Conservation (phyloP, 495 filamentous ascomycete species). For the Aspergillus homomorphus region DNA sequence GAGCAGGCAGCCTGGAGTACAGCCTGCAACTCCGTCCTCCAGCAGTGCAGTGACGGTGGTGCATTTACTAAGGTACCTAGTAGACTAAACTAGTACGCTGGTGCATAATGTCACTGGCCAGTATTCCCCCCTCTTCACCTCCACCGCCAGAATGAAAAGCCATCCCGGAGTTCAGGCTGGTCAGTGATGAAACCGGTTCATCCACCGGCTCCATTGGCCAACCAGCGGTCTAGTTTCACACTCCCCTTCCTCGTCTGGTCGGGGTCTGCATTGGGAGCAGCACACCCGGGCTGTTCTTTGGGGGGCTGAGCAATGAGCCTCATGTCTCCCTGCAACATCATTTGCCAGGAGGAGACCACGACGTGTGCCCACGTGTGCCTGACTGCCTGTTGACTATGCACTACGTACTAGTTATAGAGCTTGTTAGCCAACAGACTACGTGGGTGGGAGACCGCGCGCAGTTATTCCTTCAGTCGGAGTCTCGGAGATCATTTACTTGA, state of each 20-base stretch:
- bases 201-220: conserved; percentile 5
- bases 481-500: conserved; percentile 27
- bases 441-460: background rate
- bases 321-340: background rate
- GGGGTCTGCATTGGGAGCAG: conserved; percentile 6
- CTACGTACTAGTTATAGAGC: no score
- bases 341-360: no score
- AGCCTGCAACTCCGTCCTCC: no score
- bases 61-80: no score
- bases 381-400: no score
- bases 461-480: background rate
- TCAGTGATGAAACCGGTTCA: conserved; percentile 6
- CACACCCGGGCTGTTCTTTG: background rate
- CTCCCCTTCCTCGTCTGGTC: background rate
- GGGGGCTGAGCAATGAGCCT: conserved; percentile 4
- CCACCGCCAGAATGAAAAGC: conserved; percentile 1
- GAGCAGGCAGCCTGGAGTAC: conserved; percentile 2
- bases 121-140: background rate
- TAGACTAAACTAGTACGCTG: background rate
- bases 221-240: background rate
- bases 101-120: background rate
- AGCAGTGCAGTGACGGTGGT: no score
- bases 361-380: no score
- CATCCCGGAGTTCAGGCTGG: no score
- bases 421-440: no score